A percentile compares a stretch with the other conserved stretches of the same genome.
Conservation (phyloP, 192 early-diverging fungal species). For the Backusella sp. region DNA sequence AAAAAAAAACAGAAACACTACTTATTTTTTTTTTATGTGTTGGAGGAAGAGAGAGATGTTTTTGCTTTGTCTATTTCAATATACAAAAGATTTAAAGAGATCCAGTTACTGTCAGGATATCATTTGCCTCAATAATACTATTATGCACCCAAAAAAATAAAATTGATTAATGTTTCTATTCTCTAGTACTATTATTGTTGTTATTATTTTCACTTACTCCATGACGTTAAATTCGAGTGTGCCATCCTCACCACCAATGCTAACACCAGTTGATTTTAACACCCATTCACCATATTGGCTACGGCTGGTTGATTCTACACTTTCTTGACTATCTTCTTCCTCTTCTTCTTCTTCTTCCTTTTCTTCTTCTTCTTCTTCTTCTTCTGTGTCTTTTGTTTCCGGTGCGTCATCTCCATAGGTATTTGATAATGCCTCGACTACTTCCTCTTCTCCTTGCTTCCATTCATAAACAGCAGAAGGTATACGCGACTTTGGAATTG, state of each 20-base stretch:
- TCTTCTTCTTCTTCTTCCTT: constrained; percentile 7
- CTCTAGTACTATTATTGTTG: no score
- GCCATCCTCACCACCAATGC: constrained; percentile 62
- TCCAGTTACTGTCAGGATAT: constrained; percentile 81
- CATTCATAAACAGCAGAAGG: constrained; percentile 74
- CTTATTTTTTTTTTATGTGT: not conserved
- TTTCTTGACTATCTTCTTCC: not conserved
- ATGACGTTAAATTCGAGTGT: constrained; percentile 70
- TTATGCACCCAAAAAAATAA: no score
- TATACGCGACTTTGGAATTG: constrained; percentile 83
- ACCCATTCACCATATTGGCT: constrained; percentile 68
- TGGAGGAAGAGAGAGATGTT: not conserved
- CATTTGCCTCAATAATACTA: constrained; percentile 78
- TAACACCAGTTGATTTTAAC: constrained; percentile 59
- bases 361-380: constrained; percentile 54
- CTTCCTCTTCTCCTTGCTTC: constrained; percentile 46
- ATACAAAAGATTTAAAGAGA: constrained; percentile 45
- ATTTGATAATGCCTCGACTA: constrained; percentile 57
- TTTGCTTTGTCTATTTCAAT: not conserved
- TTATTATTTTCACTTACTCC: constrained; percentile 50
- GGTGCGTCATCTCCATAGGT: constrained; percentile 16
- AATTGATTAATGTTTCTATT: not conserved
- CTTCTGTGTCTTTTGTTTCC: constrained; percentile 15
- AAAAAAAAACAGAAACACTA: no score
- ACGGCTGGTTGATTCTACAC: constrained; percentile 10